These are phyloP conservation scores for Pisolithus albus DNA, from an alignment of 768 basidiomycete species.

Conservation along the genomic window DNA sequence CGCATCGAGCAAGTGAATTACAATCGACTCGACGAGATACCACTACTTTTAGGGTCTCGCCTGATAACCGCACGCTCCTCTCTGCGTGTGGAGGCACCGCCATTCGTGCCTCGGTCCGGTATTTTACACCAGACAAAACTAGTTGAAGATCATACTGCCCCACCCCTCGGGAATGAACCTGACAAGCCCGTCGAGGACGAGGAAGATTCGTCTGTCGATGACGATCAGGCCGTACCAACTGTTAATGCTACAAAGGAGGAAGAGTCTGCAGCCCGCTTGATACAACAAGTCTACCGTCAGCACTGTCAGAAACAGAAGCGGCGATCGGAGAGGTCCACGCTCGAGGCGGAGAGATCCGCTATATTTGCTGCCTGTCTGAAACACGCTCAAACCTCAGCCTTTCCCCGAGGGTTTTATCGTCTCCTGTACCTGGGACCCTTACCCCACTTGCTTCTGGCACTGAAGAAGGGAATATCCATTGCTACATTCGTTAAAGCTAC, in stretches of 20 bases:
- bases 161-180: background rate
- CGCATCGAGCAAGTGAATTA: constrained; percentile 29
- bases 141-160: background rate
- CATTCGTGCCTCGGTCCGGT: constrained; percentile 10
- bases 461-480: constrained; percentile 29
- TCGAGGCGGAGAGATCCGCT: constrained; percentile 13
- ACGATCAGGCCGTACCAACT: too few species aligned
- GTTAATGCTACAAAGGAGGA: too few species aligned
- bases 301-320: background rate
- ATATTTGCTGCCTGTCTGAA: constrained; percentile 26
- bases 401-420: constrained; percentile 29
- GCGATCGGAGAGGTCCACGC: constrained; percentile 10
- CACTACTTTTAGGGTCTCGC: constrained; percentile 17
- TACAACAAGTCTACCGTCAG: constrained; percentile 16
- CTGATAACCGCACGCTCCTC: constrained; percentile 10
- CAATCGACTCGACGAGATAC: constrained; percentile 25
- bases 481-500: constrained; percentile 26
- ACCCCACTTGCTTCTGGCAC: constrained; percentile 35
- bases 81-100: constrained; percentile 11
- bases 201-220: too few species aligned
- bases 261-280: constrained; percentile 12
- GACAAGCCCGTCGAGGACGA: too few species aligned
- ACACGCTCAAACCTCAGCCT: constrained; percentile 20
- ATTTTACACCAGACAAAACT: background rate
- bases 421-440: constrained; percentile 31